These are phyloP conservation scores for Moesziomyces globuligerus DNA, from an alignment of 1,284 basidiomycete genomes.

Conservation along the genomic window DNA sequence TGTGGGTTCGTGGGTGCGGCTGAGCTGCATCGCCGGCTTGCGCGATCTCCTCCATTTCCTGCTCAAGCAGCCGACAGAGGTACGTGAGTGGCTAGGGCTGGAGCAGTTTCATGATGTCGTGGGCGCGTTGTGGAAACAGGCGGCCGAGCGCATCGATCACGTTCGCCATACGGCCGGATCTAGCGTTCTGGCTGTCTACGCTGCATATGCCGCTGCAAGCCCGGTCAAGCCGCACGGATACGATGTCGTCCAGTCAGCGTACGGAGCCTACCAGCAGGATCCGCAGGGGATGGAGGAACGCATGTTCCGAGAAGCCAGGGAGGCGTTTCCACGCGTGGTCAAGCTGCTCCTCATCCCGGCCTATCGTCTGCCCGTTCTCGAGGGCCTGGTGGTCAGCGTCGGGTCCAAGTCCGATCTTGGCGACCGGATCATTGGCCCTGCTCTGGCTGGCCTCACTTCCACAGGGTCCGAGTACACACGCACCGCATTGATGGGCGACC, in stretches of 20 bases:
- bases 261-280: constrained; percentile 1
- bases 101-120: constrained; percentile 29
- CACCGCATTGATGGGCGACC: constrained; percentile 11
- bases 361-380: constrained; percentile 22
- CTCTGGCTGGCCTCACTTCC: constrained; percentile 6
- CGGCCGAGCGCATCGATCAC: constrained; percentile 88
- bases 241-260: constrained; percentile 20
- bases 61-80: not conserved
- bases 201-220: not conserved
- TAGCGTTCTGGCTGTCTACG: constrained; percentile 53
- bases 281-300: not conserved
- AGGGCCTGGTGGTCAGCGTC: constrained; percentile 40
- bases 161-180: constrained; percentile 81
- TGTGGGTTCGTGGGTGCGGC: constrained; percentile 94
- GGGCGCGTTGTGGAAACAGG: constrained; percentile 82
- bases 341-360: constrained; percentile 19
- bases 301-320: constrained; percentile 32
- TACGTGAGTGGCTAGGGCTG: constrained; percentile 6
- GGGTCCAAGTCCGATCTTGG: constrained; percentile 49
- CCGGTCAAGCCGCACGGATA: constrained; percentile 2
- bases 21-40: constrained; percentile 77
- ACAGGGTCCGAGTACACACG: not conserved
- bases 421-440: constrained; percentile 35
- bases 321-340: constrained; percentile 16
- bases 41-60: constrained; percentile 72